phyloP scores from a whole-genome alignment of 768 basidiomycete species.

The Tricholoma terreum region DNA sequence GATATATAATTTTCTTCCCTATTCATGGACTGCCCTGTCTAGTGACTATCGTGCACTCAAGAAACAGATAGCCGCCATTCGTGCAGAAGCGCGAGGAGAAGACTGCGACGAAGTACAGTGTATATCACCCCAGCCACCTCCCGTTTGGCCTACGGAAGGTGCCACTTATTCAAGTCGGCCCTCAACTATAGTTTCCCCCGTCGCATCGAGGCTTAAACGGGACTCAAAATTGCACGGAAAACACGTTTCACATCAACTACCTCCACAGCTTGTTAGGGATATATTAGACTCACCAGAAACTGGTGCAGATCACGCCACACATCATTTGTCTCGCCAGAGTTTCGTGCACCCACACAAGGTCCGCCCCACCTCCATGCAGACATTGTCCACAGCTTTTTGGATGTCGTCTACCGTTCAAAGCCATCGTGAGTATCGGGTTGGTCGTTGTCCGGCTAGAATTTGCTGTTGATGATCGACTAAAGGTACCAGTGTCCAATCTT shows the following conservation, averaged over 20 bases:
- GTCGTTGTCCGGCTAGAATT: neutral
- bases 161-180: neutral
- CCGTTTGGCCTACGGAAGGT: neutral
- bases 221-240: neutral
- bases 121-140: neutral
- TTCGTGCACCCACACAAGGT: neutral
- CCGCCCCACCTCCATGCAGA: neutral
- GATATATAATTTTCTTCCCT: neutral
- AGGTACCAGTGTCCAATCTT: neutral
- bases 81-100: slow-evolving; percentile 25
- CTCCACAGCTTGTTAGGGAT: neutral
- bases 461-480: neutral
- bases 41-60: slow-evolving; percentile 77
- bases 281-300: neutral
- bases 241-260: neutral
- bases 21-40: neutral
- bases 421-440: neutral
- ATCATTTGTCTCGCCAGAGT: neutral
- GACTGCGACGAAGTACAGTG: neutral
- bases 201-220: neutral
- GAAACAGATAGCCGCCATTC: slow-evolving; percentile 57
- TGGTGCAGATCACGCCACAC: neutral
- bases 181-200: neutral
- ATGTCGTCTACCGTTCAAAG: too few relatives aligned
- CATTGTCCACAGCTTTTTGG: neutral